Percentiles rank a stretch among this genome's conserved stretches.
These are phyloP conservation scores for Candida ascalaphidarum DNA, from an alignment of 805 yeast genomes.

Conservation along the genomic window DNA sequence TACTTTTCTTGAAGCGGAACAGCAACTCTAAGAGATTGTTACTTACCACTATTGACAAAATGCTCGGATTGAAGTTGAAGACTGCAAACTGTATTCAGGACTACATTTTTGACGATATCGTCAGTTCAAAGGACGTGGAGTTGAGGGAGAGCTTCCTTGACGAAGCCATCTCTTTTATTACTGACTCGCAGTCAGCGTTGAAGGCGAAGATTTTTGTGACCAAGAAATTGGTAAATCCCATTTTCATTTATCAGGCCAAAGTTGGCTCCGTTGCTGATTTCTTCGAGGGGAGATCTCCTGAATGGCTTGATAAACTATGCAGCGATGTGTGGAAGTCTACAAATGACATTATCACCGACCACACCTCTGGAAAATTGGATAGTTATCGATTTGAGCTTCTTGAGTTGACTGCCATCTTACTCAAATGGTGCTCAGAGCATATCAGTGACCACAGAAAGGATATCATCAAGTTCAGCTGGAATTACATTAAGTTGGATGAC, in stretches of 20 bases:
- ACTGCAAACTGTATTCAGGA: conserved; percentile 43
- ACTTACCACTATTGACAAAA: conserved; percentile 21
- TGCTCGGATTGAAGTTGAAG: conserved; percentile 38
- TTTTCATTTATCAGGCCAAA: conserved; percentile 54
- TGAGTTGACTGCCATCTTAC: conserved; percentile 70
- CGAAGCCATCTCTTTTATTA: conserved; percentile 40
- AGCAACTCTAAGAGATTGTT: conserved; percentile 17
- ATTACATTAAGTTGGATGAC: conserved; percentile 82
- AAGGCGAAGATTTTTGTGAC: conserved; percentile 49
- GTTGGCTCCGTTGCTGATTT: conserved; percentile 41
- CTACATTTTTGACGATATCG: conserved; percentile 49
- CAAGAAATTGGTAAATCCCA: conserved; percentile 56
- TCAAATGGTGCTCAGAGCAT: conserved; percentile 55
- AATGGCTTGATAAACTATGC: conserved; percentile 61
- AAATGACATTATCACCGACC: conserved; percentile 40
- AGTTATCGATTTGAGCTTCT: conserved; percentile 67
- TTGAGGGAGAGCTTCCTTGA: conserved; percentile 43
- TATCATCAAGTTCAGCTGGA: conserved; percentile 91
- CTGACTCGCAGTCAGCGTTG: conserved; percentile 35
- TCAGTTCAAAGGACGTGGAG: conserved; percentile 38
- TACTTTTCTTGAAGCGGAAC: conserved; percentile 17
- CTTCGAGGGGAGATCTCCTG: conserved; percentile 28
- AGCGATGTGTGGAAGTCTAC: conserved; percentile 67
- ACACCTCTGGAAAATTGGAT: conserved; percentile 65
- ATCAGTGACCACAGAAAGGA: conserved; percentile 66